Conservation (phyloP, 2,329 filamentous ascomycete species). For the Neofusicoccum laricinum region DNA sequence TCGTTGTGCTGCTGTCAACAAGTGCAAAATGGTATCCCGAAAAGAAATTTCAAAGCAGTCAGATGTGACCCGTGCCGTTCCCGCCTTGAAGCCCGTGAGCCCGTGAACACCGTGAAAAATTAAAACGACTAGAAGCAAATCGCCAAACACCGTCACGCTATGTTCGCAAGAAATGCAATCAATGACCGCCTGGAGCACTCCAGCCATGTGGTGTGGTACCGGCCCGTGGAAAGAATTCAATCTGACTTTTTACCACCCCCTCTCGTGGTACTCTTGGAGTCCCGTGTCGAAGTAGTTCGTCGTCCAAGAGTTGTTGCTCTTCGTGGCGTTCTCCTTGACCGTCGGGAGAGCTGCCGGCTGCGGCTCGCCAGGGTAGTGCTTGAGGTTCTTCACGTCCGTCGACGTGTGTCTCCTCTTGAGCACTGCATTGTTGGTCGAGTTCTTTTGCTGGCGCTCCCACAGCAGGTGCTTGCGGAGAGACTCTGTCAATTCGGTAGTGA, state of each 20-base stretch:
- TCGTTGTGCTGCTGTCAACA: conserved; percentile 25
- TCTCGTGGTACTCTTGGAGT: conserved; percentile 78
- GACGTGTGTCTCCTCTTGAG: conserved; percentile 80
- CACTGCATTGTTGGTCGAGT: conserved; percentile 80
- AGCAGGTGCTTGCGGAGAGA: conserved; percentile 87
- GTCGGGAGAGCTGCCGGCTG: conserved; percentile 43
- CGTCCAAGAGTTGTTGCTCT: conserved; percentile 74
- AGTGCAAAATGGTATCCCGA: conserved; percentile 33
- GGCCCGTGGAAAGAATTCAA: background rate
- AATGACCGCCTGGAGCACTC: background rate
- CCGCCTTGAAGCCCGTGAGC: conserved; percentile 1
- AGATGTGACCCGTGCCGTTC: conserved; percentile 16
- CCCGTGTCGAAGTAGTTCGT: conserved; percentile 77
- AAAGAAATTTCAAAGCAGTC: conserved; percentile 28
- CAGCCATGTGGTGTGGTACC: background rate
- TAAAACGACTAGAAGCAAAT: conserved; percentile 9
- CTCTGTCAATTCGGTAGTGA: conserved; percentile 89
- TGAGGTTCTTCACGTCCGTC: conserved; percentile 84
- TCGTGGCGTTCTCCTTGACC: conserved; percentile 52
- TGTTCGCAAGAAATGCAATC: conserved; percentile 18
- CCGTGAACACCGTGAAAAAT: conserved; percentile 8
- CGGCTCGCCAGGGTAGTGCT: conserved; percentile 67
- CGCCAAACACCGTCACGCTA: conserved; percentile 18
- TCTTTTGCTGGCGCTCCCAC: conserved; percentile 94
- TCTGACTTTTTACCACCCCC: conserved; percentile 66